Evolutionary conservation across 768 basidiomycete species (phyloP).

Genomic region (Boletus vermiculosoides): DNA sequence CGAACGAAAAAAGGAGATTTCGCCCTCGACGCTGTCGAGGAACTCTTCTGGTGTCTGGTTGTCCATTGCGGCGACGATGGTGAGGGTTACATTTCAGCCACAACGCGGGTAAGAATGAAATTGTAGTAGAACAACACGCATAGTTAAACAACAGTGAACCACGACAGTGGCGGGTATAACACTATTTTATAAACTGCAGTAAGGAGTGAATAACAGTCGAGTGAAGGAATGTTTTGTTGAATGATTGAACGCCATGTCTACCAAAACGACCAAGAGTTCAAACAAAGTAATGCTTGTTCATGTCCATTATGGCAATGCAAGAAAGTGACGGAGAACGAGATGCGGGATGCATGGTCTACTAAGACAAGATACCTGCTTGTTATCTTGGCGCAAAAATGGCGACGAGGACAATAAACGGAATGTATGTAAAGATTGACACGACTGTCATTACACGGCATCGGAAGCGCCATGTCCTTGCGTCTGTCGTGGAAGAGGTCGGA

Average conservation of each 20-base stretch:
- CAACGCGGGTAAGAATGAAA: constrained; percentile 3
- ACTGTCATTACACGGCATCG: constrained; percentile 73
- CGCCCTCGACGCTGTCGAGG: constrained; percentile 74
- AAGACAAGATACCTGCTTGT: constrained; percentile 15
- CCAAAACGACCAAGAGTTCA: constrained; percentile 18
- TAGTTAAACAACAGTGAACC: constrained; percentile 23
- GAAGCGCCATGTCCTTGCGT: constrained; percentile 70
- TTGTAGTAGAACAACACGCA: constrained; percentile 23
- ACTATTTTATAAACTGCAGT: constrained; percentile 27
- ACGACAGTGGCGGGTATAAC: constrained; percentile 26
- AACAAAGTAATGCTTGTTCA: constrained; percentile 10
- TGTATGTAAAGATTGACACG: constrained; percentile 69
- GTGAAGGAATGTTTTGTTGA: constrained; percentile 18
- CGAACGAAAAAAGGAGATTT: constrained; percentile 82
- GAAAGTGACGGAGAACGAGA: constrained; percentile 13
- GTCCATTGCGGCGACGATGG: constrained; percentile 21
- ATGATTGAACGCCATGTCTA: constrained; percentile 13
- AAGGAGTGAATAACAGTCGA: constrained; percentile 24
- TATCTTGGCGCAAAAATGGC: constrained; percentile 55
- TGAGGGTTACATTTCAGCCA: constrained; percentile 5
- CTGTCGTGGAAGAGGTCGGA: constrained; percentile 36
- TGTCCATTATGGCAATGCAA: constrained; percentile 27
- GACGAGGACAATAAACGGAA: constrained; percentile 75
- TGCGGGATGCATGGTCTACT: constrained; percentile 9
- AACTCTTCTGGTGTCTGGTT: constrained; percentile 39